Evolutionary conservation across 177 flowering plant genomes (phyloP).

Genomic region (Vitis hybrid): DNA sequence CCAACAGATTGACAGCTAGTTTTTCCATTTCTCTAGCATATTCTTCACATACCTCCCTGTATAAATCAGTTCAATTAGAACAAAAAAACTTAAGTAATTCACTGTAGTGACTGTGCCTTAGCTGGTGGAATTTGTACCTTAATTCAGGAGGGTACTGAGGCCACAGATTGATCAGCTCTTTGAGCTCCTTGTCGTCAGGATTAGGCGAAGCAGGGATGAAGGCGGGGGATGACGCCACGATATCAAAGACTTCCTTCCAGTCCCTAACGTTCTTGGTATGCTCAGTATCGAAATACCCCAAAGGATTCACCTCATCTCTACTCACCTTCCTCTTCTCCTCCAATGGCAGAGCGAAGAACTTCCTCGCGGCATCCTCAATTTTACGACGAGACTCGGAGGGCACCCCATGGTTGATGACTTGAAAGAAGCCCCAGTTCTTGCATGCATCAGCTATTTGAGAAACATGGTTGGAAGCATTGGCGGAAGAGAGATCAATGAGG

Average conservation of each 20-base stretch:
- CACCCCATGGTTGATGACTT: slow-evolving; percentile 71
- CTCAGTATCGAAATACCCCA: slow-evolving; percentile 56
- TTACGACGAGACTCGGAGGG: slow-evolving; percentile 23
- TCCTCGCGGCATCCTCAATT: slow-evolving; percentile 29
- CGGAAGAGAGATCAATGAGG: slow-evolving; percentile 42
- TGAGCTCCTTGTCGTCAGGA: slow-evolving; percentile 22
- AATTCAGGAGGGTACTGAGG: slow-evolving; percentile 45
- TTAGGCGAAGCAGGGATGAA: slow-evolving; percentile 37
- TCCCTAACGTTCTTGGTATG: slow-evolving; percentile 66
- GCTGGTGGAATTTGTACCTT: slow-evolving; percentile 27
- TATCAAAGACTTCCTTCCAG: slow-evolving; percentile 71
- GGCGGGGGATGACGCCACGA: slow-evolving; percentile 20
- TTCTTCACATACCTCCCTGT: slow-evolving; percentile 47
- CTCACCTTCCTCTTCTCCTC: slow-evolving; percentile 62
- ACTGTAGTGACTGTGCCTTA: too few relatives aligned
- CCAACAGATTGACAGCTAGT: slow-evolving; percentile 44
- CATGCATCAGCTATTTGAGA: slow-evolving; percentile 45
- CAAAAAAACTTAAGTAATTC: background rate
- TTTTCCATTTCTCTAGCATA: slow-evolving; percentile 45
- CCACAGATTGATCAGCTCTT: slow-evolving; percentile 44
- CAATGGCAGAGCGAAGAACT: slow-evolving; percentile 42
- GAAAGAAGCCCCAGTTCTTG: slow-evolving; percentile 72
- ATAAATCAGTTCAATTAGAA: background rate
- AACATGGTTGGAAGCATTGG: slow-evolving; percentile 14
- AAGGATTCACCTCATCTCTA: slow-evolving; percentile 41